Evolutionary conservation across 2,329 filamentous ascomycete species (phyloP).

Genomic region (Penicillium sp.): DNA sequence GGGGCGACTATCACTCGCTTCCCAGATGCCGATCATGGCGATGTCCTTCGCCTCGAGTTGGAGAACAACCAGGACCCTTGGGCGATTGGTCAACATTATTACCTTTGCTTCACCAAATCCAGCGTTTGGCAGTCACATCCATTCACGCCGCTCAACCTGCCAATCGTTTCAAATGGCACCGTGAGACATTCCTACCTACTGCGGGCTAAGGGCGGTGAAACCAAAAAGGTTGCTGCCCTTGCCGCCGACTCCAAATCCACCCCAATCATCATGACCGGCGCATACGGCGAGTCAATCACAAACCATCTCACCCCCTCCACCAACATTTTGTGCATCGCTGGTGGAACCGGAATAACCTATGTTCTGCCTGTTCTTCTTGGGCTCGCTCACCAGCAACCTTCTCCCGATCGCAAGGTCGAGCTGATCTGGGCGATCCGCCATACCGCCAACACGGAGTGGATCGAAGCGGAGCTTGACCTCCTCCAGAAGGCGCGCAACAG

Average conservation of each 20-base stretch:
- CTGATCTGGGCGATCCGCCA: slow-evolving; percentile 67
- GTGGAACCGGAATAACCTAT: slow-evolving; percentile 62
- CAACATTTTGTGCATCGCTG: slow-evolving; percentile 55
- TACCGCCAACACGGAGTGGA: slow-evolving; percentile 58
- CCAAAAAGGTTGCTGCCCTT: slow-evolving; percentile 24
- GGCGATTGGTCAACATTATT: slow-evolving; percentile 71
- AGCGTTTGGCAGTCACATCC: slow-evolving; percentile 74
- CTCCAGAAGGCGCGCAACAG: slow-evolving; percentile 45
- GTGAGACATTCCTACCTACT: slow-evolving; percentile 40
- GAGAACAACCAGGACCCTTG: slow-evolving; percentile 62
- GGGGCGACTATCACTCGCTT: slow-evolving; percentile 54
- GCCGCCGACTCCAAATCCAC: slow-evolving; percentile 30
- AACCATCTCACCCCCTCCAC: slow-evolving; percentile 44
- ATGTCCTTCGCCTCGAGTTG: slow-evolving; percentile 68
- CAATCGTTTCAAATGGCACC: slow-evolving; percentile 36
- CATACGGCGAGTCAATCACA: slow-evolving; percentile 60
- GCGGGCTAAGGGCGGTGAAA: slow-evolving; percentile 51
- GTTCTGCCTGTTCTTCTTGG: slow-evolving; percentile 55
- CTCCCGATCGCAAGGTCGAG: slow-evolving; percentile 52
- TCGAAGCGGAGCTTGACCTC: slow-evolving; percentile 56
- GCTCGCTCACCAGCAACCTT: slow-evolving; percentile 25
- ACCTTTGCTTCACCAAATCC: slow-evolving; percentile 65
- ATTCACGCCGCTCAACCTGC: slow-evolving; percentile 64
- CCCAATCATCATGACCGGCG: slow-evolving; percentile 62
- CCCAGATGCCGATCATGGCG: slow-evolving; percentile 57